These are phyloP conservation scores for Glomus cerebriforme DNA, from an alignment of 192 early-diverging fungal genomes.

Conservation along the genomic window DNA sequence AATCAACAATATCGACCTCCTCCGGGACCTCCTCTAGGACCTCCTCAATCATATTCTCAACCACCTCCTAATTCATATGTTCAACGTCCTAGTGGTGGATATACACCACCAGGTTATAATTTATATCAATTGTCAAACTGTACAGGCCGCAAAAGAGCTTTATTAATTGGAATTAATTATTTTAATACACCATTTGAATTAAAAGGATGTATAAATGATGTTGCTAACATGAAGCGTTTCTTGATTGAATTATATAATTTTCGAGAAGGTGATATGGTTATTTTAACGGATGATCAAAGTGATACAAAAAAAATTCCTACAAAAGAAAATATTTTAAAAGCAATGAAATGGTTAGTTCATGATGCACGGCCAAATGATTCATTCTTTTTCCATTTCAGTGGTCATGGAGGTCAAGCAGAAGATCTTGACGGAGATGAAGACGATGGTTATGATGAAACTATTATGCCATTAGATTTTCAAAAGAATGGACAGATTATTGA, in stretches of 20 bases:
- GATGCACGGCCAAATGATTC: conserved; percentile 78
- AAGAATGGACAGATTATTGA: conserved; percentile 68
- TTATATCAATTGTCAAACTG: conserved; percentile 54
- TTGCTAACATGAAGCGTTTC: conserved; percentile 75
- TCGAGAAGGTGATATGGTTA: conserved; percentile 66
- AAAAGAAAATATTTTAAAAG: conserved; percentile 71
- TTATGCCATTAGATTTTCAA: conserved; percentile 64
- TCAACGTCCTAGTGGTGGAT: conserved; percentile 16
- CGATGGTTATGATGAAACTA: conserved; percentile 78
- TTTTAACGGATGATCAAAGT: conserved; percentile 76
- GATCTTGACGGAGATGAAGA: conserved; percentile 74
- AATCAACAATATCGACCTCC: conserved; percentile 33
- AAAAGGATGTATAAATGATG: conserved; percentile 80
- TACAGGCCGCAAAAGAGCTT: conserved; percentile 72
- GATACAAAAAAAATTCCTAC: conserved; percentile 68
- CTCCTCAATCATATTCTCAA: not conserved
- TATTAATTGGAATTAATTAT: conserved; percentile 96
- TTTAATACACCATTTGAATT: conserved; percentile 61
- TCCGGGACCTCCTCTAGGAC: no score
- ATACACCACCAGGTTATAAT: conserved; percentile 33
- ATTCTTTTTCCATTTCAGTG: conserved; percentile 82
- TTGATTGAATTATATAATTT: conserved; percentile 67
- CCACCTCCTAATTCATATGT: conserved; percentile 29
- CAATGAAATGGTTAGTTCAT: conserved; percentile 76
- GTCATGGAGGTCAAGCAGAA: conserved; percentile 67